A percentile compares a stretch with the other conserved stretches of the same genome.
These are phyloP conservation scores for Aureobasidium zeae DNA, from an alignment of 2,329 filamentous ascomycete species.

Conservation along the genomic window DNA sequence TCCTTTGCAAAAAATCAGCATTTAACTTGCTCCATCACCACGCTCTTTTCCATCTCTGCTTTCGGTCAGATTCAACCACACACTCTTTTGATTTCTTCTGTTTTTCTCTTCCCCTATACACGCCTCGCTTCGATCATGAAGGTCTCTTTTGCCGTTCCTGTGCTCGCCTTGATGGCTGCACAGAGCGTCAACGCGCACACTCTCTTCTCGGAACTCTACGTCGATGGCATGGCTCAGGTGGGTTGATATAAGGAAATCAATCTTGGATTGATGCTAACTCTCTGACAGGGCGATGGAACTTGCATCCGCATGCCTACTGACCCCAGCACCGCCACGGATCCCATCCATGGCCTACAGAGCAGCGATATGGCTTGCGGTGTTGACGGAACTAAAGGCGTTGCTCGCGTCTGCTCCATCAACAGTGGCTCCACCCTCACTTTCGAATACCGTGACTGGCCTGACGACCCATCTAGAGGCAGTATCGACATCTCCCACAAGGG, in stretches of 20 bases:
- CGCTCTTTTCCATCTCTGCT: slow-evolving; percentile 1
- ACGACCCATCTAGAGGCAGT: slow-evolving; percentile 44
- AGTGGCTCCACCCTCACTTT: slow-evolving; percentile 54
- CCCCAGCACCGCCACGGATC: slow-evolving; percentile 44
- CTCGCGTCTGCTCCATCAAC: slow-evolving; percentile 38
- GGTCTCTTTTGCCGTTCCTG: slow-evolving; percentile 12
- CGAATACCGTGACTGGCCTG: slow-evolving; percentile 54
- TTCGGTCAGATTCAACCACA: neutral
- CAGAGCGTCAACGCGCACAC: slow-evolving; percentile 40
- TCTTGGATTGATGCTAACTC: neutral
- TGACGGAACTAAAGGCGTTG: slow-evolving; percentile 34
- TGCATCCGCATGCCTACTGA: slow-evolving; percentile 59
- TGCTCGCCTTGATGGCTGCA: slow-evolving; percentile 18
- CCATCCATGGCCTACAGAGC: slow-evolving; percentile 49
- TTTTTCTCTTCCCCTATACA: neutral
- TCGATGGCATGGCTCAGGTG: slow-evolving; percentile 47
- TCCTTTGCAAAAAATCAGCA: slow-evolving; percentile 8
- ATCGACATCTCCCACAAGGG: slow-evolving; percentile 57
- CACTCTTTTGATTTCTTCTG: slow-evolving; percentile 4
- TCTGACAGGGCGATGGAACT: slow-evolving; percentile 54
- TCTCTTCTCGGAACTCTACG: slow-evolving; percentile 53
- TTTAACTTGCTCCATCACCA: slow-evolving; percentile 7
- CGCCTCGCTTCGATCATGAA: slow-evolving; percentile 16
- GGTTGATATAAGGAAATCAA: neutral
- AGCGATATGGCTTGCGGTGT: slow-evolving; percentile 60